Base-by-base conservation (phyloP, 2,329 filamentous ascomycete genomes). In the Diaporthe caulivora region DNA sequence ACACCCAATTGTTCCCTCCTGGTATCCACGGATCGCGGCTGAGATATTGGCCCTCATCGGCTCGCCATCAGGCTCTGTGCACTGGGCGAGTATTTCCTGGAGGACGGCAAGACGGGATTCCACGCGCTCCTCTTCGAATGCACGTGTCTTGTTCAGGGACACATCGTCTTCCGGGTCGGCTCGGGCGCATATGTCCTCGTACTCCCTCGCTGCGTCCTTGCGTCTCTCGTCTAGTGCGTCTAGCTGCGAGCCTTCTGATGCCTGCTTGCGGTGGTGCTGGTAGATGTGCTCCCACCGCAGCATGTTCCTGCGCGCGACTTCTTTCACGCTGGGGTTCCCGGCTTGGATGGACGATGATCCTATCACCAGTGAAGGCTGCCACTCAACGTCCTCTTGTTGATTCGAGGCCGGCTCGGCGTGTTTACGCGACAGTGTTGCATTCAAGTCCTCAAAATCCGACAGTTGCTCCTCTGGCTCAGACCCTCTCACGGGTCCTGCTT, bases 11-110 rank as follows among this genome's bases (percentile, higher is more conserved):
- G 76, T 67, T 37, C 82, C 83, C 11, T 80, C 78, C 44, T 81
- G 77, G 75, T 87, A 87, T 18, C 81, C 84, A 4, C 78, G 72
- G 44, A 87, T 83, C 26, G 84, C 85, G 42, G 82, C 83, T 55
- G 77, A 76, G 73, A 87, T 86, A 75, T 87, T 87, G 24, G 78
- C 75, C 15, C 73, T 78, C 76, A 87, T 84, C 2, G 80, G 80
- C 24, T 80, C 78, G 64, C 82, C 85, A 15, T 65, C 69, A 10
- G 57, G 60, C 21, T 21, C 58, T 37, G 31, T 37, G 5, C 53
- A 37, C 15, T 68, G 26, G 11, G 31, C 31, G 17, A 74, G 47
- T 8, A 69, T 72, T 47, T 54, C 57, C 34, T 21, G 24, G 24
- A 87, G 77, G 18, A 78, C 24, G 1, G 80, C 72, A 5, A 85